Evolutionary conservation across 371 early-diverging fungal genomes (phyloP).

Genomic region (Syncephalis fuscata): DNA sequence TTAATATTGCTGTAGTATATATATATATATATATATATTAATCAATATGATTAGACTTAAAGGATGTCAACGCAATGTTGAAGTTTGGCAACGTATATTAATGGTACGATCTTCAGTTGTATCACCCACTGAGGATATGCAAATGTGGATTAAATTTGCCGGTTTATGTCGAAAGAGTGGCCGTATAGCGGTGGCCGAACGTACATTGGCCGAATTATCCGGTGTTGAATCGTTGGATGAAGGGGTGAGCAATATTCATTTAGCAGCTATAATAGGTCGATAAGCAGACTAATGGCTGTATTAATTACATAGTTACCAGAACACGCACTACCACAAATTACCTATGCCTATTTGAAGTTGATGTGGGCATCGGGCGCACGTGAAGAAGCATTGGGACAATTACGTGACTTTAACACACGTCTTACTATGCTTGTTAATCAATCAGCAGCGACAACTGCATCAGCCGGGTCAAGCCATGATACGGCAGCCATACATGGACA

Average conservation of each 20-base stretch:
- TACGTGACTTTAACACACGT: constrained; percentile 38
- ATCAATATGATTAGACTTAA: constrained; percentile 33
- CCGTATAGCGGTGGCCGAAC: constrained; percentile 63
- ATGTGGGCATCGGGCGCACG: constrained; percentile 73
- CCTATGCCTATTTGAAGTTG: constrained; percentile 89
- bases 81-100: constrained; percentile 89
- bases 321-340: constrained; percentile 52
- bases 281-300: not conserved
- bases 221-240: constrained; percentile 11
- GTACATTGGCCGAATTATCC: constrained; percentile 55
- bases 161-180: constrained; percentile 87
- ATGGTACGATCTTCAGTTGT: constrained; percentile 81
- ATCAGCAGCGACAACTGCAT: constrained; percentile 6
- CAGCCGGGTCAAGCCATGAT: no score
- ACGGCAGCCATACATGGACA: no score
- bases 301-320: not conserved
- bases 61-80: constrained; percentile 88
- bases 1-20: not conserved
- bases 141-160: constrained; percentile 91
- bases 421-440: constrained; percentile 4
- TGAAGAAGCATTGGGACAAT: constrained; percentile 29
- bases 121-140: constrained; percentile 80
- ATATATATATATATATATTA: not conserved
- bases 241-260: not conserved
- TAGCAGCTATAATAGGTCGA: not conserved